Percentiles rank a stretch among this genome's conserved stretches.
Conservation (phyloP, 768 basidiomycete genomes). For the Tricholoma matsutake region DNA sequence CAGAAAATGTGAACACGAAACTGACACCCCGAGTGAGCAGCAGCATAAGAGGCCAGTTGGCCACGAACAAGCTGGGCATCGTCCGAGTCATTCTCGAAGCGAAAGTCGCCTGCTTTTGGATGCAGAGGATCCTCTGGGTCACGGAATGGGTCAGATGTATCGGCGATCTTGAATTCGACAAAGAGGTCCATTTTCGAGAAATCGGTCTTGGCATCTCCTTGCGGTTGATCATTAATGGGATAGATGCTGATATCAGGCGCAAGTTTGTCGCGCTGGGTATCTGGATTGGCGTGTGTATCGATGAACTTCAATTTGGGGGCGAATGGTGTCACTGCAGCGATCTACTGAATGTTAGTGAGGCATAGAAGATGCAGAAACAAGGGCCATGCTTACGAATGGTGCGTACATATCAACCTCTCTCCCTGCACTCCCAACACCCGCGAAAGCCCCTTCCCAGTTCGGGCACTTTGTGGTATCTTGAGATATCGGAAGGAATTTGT, state of each 20-base stretch:
- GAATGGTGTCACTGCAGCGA: not conserved
- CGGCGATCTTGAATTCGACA: not conserved
- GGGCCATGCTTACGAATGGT: not conserved
- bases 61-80: no score
- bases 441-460: not conserved
- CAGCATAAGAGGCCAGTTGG: no score
- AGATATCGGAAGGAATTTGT: not conserved
- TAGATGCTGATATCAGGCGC: not conserved
- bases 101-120: not conserved
- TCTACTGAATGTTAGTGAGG: not conserved
- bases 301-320: not conserved
- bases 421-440: not conserved
- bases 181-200: not conserved
- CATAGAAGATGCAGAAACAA: not conserved
- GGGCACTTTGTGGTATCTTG: not conserved
- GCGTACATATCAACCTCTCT: no score
- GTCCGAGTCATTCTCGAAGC: not conserved
- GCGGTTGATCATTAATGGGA: not conserved
- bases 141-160: not conserved
- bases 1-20: constrained; percentile 28
- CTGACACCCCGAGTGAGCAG: no score
- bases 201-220: not conserved
- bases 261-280: not conserved
- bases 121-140: not conserved
- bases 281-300: not conserved